Evolutionary conservation across 805 yeast species (phyloP).

Genomic region (Wickerhamiella vanderwaltii): DNA sequence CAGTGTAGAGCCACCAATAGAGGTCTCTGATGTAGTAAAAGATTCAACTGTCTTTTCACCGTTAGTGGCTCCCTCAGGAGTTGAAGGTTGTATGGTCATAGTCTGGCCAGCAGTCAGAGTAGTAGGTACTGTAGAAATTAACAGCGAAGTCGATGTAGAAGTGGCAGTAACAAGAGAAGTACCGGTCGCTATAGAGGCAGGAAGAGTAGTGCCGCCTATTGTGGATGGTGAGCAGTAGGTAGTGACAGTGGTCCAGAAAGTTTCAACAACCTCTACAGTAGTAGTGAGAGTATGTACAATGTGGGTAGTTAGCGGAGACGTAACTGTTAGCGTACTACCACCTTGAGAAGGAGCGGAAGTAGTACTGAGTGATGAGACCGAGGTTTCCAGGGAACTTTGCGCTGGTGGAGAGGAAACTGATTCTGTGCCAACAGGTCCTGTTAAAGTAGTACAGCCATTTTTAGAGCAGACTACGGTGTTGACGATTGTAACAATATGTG

Average conservation of each 20-base stretch:
- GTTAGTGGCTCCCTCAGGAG: not conserved
- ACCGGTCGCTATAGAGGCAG: conserved; percentile 4
- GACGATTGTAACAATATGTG: conserved; percentile 6
- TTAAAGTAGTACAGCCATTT: conserved; percentile 3
- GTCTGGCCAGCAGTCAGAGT: not conserved
- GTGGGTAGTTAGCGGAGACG: not conserved
- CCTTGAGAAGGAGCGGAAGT: not conserved
- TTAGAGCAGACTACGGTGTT: conserved; percentile 4
- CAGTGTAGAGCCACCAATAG: not conserved
- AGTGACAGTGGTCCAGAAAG: conserved; percentile 10
- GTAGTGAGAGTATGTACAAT: conserved; percentile 6
- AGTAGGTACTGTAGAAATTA: conserved; percentile 7
- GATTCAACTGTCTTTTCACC: not conserved
- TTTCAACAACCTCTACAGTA: not conserved
- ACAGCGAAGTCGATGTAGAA: not conserved
- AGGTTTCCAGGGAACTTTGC: not conserved
- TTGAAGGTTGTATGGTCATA: no score
- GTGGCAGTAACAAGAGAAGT: conserved; percentile 2
- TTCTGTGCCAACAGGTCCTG: not conserved
- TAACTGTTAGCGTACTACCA: not conserved
- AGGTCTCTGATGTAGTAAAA: not conserved
- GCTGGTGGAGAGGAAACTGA: not conserved
- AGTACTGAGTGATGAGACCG: not conserved
- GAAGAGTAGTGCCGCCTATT: not conserved
- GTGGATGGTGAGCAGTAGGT: conserved; percentile 7